Conservation (phyloP, 208 protist genomes). For the Spironucleus salmonicida region DNA sequence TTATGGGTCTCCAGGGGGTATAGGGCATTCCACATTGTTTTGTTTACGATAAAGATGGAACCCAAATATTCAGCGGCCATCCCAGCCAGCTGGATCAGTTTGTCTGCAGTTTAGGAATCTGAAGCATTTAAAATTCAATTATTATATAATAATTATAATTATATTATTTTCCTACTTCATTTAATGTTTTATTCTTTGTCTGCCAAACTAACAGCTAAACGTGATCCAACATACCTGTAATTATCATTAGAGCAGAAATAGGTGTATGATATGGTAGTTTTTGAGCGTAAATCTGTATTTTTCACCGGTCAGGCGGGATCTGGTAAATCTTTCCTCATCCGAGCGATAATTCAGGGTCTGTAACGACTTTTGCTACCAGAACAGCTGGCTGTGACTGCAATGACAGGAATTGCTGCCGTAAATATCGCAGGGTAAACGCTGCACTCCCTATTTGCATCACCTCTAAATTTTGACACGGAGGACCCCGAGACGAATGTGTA, state of each 20-base stretch:
- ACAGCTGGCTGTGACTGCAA: not conserved
- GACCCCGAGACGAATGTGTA: not conserved
- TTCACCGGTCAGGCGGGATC: conserved; percentile 1
- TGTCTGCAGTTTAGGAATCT: no score
- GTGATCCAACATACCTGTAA: not conserved
- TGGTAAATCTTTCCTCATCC: conserved; percentile 5
- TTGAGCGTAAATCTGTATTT: not conserved
- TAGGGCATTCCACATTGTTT: no score
- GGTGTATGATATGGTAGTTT: not conserved
- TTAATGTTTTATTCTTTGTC: no score
- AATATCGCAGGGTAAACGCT: conserved; percentile 8
- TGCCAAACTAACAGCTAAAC: no score
- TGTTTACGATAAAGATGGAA: no score
- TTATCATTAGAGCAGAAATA: conserved; percentile 11
- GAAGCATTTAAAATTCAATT: no score
- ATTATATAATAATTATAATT: no score
- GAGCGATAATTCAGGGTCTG: not conserved
- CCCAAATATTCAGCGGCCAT: no score
- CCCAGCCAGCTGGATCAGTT: no score
- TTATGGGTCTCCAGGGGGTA: no score
- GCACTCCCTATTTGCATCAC: not conserved
- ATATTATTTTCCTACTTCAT: no score
- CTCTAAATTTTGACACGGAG: not conserved
- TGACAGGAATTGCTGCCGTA: conserved; percentile 6
- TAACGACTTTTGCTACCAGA: not conserved